Base-by-base conservation (phyloP, 352 stramenopile genomes). In the Globisporangium iwayamae region DNA sequence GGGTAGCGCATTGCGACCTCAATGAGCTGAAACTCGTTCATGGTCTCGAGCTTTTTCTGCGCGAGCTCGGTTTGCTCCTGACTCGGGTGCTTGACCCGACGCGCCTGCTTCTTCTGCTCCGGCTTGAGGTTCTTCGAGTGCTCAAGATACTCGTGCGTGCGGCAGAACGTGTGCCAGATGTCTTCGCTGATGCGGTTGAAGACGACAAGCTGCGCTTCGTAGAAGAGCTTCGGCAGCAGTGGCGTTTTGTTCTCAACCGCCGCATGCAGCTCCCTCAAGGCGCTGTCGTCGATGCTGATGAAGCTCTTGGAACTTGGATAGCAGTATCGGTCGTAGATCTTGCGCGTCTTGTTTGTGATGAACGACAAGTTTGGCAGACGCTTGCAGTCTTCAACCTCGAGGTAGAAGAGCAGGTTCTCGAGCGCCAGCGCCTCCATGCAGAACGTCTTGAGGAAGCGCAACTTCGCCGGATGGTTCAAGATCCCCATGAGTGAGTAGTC, bases 331-430 rank as follows among this genome's bases (percentile, higher is more conserved):
- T 94, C 85, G 65, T 91, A 92, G 46, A 94, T 82, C 64, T 85
- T 87, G 20, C 80, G 76, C 2, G 85, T 88, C 48, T 87, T 89
- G 61, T 85, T 89, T 22, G 83, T 71, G 56, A 94, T 87, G 62
- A 91, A 94, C 47, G 79, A 90, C 36, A 92, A 67, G 60, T 94
- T 94, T 1, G 85, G 85, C 45, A 94, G 58, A 0, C 85, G 81
- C 62, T 94, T 94, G 71, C 83, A 92, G 66, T 94, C 85, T 54
- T 94, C 85, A 10, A 94, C 85, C 43, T 94, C 85, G 9, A 94
- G 62, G 65, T 91, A 91, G 63, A 94, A 94, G 45, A 94, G 79
- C 52, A 94, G 55, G 47, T 94, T 94, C 64, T 94, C 85, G 25
- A 92, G 62, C n/a, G 81, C 77, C 4, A 94, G 60, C 20, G 84